phyloP scores from a whole-genome alignment of 1,284 basidiomycete genomes.

The Heterobasidion irregulare region DNA sequence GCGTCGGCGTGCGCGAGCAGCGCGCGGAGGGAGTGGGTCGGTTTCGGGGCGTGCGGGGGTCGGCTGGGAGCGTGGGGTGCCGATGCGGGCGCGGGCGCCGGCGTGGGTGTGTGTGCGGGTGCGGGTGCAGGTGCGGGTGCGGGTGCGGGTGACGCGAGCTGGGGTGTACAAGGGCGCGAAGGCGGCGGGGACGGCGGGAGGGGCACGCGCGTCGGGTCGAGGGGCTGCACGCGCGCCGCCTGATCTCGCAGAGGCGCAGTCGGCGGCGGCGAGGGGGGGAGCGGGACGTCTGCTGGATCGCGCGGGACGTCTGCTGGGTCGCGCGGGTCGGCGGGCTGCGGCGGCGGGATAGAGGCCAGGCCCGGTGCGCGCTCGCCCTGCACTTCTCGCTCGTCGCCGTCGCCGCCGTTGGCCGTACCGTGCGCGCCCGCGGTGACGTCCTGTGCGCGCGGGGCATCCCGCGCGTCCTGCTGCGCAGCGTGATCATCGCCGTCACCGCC shows the following conservation, averaged over 20 bases:
- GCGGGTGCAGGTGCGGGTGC: background rate
- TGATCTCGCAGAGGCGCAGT: too few relatives aligned
- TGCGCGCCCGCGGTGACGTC: background rate
- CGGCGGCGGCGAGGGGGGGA: background rate
- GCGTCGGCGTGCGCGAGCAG: conserved; percentile 37
- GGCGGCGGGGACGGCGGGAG: conserved; percentile 1
- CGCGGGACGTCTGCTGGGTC: background rate
- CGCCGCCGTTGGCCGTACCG: background rate
- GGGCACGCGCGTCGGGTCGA: too few relatives aligned
- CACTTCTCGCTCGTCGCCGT: background rate
- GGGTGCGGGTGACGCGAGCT: background rate
- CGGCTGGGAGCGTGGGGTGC: background rate
- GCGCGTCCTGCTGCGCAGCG: background rate
- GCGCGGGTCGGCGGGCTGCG: background rate
- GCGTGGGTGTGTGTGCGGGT: too few relatives aligned
- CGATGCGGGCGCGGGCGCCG: background rate
- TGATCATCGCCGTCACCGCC: too few relatives aligned
- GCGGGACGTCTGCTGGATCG: too few relatives aligned
- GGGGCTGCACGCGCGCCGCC: too few relatives aligned
- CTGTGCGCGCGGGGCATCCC: background rate
- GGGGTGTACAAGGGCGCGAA: background rate
- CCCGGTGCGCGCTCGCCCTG: background rate
- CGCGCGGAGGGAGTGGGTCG: conserved; percentile 13
- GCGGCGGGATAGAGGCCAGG: background rate
- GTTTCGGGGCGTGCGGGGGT: background rate